Evolutionary conservation across 192 early-diverging fungal species (phyloP), one percentile per base, ranked within the genome.

Genomic region (Coemansia asiatica): DNA sequence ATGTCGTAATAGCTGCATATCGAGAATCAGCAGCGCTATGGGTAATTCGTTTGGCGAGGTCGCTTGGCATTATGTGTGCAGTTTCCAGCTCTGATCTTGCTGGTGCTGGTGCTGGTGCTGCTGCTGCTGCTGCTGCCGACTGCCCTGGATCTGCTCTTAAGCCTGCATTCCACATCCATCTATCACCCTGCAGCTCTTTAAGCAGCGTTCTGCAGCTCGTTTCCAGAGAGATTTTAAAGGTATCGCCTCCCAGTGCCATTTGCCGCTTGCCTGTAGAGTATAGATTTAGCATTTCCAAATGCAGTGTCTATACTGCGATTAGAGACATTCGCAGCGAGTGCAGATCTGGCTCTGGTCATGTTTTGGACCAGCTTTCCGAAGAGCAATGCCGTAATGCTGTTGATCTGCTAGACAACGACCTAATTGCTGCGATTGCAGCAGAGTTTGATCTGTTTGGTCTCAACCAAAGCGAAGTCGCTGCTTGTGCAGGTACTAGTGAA

Each of bases 161-260:
- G 7, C 25, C 50, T 21, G 50, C 50, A 1, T 28, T 57, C 15
- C 13, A 1, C 21, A 54, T 59, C 18, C 7, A 18, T 1, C 36
- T 74, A 38, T 21, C 22, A 22, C 66, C 72, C 2, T 53, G 72
- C 61, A 74, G 66, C 21, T 66, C 72, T 3, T 28, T 60, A 51
- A 68, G 48, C 72, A 68, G 57, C 22, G 72, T 74, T 10, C 66
- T 71, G 40, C 40, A 16, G 40, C 40, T 8, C 2, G 40, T 44
- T 44, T 12, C 40, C 15, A 16, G 26, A 10, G 12, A 55, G 15
- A 13, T n/a, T 0, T 25, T 28, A 10, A 6, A 12, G 40, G 15
- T 44, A 44, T 12, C 21, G 8, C 33, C 33, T 21, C 58, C 72
- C 2, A 21, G 28, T 13, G 29, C n/a, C 10, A 46, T 67, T 25